Conservation (phyloP, 768 basidiomycete species). For the Cytidiella melzeri region DNA sequence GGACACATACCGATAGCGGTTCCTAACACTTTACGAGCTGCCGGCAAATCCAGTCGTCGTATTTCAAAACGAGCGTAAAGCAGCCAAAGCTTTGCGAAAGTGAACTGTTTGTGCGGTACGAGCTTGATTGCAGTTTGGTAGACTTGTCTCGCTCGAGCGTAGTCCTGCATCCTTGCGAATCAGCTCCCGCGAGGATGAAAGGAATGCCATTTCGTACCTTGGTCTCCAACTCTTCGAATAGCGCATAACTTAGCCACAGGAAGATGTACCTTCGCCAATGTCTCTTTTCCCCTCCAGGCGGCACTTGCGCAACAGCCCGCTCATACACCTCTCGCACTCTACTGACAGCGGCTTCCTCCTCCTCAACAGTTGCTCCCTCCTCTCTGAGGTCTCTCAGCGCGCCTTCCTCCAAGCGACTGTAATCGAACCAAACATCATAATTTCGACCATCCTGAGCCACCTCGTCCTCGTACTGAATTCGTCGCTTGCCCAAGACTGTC, state of each 20-base stretch:
- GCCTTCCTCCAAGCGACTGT: constrained; percentile 87
- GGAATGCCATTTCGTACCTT: constrained; percentile 46
- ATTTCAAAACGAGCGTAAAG: constrained; percentile 92
- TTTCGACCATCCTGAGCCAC: constrained; percentile 85
- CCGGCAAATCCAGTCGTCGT: constrained; percentile 69
- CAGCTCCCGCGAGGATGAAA: neutral
- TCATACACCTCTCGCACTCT: constrained; percentile 94
- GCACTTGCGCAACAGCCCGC: constrained; percentile 90
- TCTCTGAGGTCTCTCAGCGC: constrained; percentile 70
- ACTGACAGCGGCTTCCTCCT: constrained; percentile 52
- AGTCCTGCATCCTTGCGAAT: constrained; percentile 50
- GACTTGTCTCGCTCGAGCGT: constrained; percentile 78
- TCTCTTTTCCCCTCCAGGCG: constrained; percentile 89
- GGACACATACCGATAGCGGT: constrained; percentile 93
- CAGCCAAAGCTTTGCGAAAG: constrained; percentile 95
- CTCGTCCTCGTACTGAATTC: constrained; percentile 98
- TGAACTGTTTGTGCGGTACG: constrained; percentile 94
- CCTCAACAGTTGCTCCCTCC: constrained; percentile 67
- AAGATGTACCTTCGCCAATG: constrained; percentile 90
- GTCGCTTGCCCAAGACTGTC: constrained; percentile 94
- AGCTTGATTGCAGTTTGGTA: constrained; percentile 86
- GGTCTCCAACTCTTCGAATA: constrained; percentile 95
- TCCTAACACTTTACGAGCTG: constrained; percentile 87
- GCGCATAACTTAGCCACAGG: constrained; percentile 90
- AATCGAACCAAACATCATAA: constrained; percentile 99